Evolutionary conservation across 1,284 basidiomycete species (phyloP), one percentile per base, ranked within the genome.

Genomic region (Apiotrichum gamsii): DNA sequence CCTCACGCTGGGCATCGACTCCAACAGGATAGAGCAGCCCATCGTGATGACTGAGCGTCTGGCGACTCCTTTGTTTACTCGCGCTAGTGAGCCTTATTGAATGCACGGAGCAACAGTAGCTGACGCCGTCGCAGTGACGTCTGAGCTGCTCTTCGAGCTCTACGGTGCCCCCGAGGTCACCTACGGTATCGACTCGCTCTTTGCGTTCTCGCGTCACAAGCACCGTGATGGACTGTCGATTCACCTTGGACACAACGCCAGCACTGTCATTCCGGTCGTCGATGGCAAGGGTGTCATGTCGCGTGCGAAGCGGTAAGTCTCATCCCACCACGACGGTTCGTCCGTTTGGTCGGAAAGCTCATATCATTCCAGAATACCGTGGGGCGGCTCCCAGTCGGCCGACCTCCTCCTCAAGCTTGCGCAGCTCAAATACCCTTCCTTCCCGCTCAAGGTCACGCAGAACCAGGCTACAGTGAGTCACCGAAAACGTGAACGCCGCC

Each of bases 131-230:
- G 9, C 60, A 87, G 87, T 95, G 51, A 95, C 91, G 21, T 93
- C 91, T 1, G 95, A 99, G 67, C 81, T 99, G 20, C 81, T 98
- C 70, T 99, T 99, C 65, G 95, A 99, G 74, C 81, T 84, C 39
- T 99, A 98, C 68, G 79, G 79, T 15, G 89, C 85, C 1, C 93
- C 93, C 0, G 83, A 84, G 3, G 77, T 97, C 37, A 78, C 86
- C 14, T 98, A 89, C 69, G 90, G 89, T 49, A 75, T 97, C 54
- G 95, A 99, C 66, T 85, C 87, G 8, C 75, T 94, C 48, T 94
- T 96, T 79, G 90, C 93, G 1, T 93, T 95, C 62, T 90, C 78
- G 39, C 51, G 64, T 6, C 64, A 66, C 28, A 49, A 59, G 42
- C 58, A 63, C 23, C 39, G 53, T 36, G 87, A 91, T 55, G 90